Percentiles rank a stretch among this genome's conserved stretches.
phyloP scores from a whole-genome alignment of 306 rosid genomes.

The Inga leiocalycina region DNA sequence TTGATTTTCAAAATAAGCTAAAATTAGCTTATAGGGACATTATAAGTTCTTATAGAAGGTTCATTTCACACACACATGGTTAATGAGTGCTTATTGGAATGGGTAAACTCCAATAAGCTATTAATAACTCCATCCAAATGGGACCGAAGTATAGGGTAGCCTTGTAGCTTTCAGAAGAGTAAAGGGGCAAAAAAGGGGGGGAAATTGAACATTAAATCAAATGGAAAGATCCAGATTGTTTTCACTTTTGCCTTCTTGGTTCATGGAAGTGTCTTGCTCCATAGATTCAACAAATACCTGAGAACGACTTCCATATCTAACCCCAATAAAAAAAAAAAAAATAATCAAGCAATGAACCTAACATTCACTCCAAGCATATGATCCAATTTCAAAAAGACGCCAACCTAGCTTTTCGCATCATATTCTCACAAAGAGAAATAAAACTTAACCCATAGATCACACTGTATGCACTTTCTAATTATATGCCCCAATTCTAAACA shows the following conservation, averaged over 20 bases:
- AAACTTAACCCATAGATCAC: neutral
- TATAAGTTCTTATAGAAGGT: neutral
- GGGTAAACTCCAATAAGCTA: neutral
- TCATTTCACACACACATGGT: neutral
- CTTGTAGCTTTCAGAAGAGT: neutral
- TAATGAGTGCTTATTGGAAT: neutral
- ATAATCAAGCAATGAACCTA: neutral
- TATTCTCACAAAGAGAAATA: neutral
- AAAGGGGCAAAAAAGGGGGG: neutral
- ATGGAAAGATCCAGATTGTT: neutral
- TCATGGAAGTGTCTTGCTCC: neutral
- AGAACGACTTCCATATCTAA: neutral
- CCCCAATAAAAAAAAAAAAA: neutral
- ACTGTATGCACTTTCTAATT: neutral
- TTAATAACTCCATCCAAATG: neutral
- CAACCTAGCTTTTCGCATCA: neutral
- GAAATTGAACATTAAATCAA: neutral
- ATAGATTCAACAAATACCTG: neutral
- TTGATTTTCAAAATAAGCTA: slow-evolving; percentile 1
- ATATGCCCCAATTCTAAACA: neutral
- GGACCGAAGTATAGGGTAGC: neutral
- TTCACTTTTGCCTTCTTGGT: neutral
- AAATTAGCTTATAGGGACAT: neutral
- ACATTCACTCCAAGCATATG: neutral
- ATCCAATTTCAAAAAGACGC: neutral